Conservation (phyloP, 75 land plant genomes). For the Ceratopteris richardii region DNA sequence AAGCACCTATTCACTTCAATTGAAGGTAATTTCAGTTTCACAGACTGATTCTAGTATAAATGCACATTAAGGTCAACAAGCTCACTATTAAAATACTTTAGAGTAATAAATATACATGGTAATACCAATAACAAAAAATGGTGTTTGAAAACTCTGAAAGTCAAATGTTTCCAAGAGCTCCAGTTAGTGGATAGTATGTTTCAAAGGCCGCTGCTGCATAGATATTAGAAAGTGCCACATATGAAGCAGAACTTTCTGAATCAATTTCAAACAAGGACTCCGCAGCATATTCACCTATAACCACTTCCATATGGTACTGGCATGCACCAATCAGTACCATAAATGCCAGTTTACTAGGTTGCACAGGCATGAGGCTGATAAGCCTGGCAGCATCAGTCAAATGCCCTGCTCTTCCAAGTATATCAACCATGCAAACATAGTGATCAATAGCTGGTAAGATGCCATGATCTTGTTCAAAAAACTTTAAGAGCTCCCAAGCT, state of each 20-base stretch:
- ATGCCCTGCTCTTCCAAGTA: conserved; percentile 14
- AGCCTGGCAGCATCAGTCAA: conserved; percentile 3
- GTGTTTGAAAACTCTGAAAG: no score
- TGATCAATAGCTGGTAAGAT: neutral
- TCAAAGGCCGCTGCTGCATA: neutral
- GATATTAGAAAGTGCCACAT: conserved; percentile 2
- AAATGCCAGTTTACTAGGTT: neutral
- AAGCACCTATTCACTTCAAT: no score
- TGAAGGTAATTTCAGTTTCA: no score
- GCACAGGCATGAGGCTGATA: conserved; percentile 4
- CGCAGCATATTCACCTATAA: neutral
- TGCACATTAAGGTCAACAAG: no score
- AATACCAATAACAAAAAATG: no score
- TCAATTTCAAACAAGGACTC: neutral
- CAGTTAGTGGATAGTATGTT: no score
- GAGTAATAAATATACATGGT: no score
- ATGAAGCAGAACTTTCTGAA: conserved; percentile 1
- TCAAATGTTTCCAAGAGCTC: no score
- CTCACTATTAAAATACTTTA: no score
- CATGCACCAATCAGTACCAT: conserved; percentile 8
- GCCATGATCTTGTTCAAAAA: neutral
- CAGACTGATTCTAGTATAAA: no score
- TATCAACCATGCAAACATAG: conserved; percentile 12
- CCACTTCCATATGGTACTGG: neutral
- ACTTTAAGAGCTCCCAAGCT: neutral